phyloP scores from a whole-genome alignment of 2,329 filamentous ascomycete species.

The Beauveria asiatica region DNA sequence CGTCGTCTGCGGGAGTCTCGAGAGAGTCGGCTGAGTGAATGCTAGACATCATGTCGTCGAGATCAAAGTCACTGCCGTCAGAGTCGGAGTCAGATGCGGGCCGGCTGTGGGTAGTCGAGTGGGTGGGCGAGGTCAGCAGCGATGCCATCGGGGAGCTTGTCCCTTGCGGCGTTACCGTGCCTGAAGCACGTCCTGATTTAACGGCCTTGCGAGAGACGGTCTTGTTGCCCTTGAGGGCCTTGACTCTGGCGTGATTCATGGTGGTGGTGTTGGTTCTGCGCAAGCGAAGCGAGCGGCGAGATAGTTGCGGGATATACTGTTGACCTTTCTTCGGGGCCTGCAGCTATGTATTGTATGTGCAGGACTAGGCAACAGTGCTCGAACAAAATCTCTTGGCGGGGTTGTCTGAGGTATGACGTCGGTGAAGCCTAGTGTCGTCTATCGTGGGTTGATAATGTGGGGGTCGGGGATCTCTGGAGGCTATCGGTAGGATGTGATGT shows the following conservation, averaged over 20 bases:
- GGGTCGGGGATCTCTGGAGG: neutral
- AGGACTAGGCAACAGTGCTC: neutral
- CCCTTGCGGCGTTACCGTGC: slow-evolving; percentile 45
- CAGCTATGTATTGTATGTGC: neutral
- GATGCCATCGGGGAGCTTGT: slow-evolving; percentile 47
- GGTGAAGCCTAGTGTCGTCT: neutral
- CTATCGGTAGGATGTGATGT: slow-evolving; percentile 1
- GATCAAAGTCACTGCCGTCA: slow-evolving; percentile 30
- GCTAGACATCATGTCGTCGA: slow-evolving; percentile 37
- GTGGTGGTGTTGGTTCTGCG: slow-evolving; percentile 2
- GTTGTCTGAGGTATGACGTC: neutral
- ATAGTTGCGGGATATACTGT: slow-evolving; percentile 13
- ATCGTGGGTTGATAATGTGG: neutral
- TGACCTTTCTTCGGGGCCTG: slow-evolving; percentile 11
- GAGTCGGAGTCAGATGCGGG: slow-evolving; percentile 53
- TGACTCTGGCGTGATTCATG: slow-evolving; percentile 60
- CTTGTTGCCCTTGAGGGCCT: slow-evolving; percentile 63
- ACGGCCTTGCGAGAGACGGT: slow-evolving; percentile 61
- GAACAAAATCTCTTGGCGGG: neutral
- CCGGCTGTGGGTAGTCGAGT: slow-evolving; percentile 52
- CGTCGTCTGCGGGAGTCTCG: slow-evolving; percentile 42
- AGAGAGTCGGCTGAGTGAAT: slow-evolving; percentile 33
- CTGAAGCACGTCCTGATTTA: slow-evolving; percentile 50
- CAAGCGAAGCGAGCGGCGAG: neutral
- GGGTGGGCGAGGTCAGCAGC: slow-evolving; percentile 46